Percentiles rank a stretch among this genome's conserved stretches.
Conservation (phyloP, 257 asterid genomes). For the Scutellaria galericulata region DNA sequence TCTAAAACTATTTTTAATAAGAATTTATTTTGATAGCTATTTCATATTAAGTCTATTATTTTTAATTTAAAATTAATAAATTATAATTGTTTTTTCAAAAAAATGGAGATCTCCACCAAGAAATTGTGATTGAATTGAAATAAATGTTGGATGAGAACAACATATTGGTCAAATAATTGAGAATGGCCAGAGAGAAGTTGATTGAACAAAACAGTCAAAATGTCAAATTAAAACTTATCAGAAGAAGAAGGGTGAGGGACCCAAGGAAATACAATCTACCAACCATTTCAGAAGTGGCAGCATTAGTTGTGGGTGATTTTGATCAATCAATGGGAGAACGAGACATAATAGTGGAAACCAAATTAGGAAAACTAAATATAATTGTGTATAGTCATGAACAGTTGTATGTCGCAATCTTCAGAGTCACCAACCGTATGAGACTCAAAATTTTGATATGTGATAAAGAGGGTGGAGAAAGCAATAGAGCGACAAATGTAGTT, state of each 20-base stretch:
- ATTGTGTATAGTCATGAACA: too few species aligned
- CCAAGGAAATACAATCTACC: background rate
- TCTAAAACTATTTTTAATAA: background rate
- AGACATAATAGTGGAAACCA: background rate
- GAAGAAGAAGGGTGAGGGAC: background rate
- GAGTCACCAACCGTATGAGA: too few species aligned
- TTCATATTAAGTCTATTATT: background rate
- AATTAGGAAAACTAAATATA: background rate
- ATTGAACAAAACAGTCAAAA: background rate
- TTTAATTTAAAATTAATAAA: background rate
- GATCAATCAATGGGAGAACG: background rate
- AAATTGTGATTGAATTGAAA: background rate
- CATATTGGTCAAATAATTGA: background rate
- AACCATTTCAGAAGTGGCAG: background rate
- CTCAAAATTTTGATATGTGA: too few species aligned
- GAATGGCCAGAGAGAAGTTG: background rate
- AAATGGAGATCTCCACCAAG: background rate
- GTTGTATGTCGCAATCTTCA: too few species aligned
- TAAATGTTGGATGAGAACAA: background rate
- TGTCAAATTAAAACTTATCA: background rate
- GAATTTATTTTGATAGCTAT: too few species aligned
- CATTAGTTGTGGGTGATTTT: slow-evolving; percentile 7
- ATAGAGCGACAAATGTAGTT: too few species aligned
- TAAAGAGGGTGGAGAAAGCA: too few species aligned
- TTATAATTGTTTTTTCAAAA: background rate